Evolutionary conservation across 306 rosid genomes (phyloP).

Genomic region (Vicia sativa): DNA sequence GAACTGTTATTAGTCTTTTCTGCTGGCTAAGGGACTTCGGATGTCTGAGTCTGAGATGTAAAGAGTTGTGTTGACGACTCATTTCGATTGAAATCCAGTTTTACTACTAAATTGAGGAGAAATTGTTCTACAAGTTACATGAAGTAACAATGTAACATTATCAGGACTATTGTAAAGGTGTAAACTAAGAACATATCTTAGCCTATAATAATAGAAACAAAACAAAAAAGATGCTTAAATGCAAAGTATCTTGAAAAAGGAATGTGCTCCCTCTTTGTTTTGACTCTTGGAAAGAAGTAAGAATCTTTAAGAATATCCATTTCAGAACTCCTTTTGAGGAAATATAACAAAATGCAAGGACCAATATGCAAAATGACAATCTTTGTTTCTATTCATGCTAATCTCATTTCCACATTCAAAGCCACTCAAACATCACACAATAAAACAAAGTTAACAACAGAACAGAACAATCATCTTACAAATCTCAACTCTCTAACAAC

Average conservation of each 20-base stretch:
- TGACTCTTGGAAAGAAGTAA: constrained; percentile 1
- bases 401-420: constrained; percentile 53
- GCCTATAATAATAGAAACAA: background rate
- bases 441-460: constrained; percentile 37
- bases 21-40: too few relatives aligned
- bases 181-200: too few relatives aligned
- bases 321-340: constrained; percentile 7
- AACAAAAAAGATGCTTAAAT: constrained; percentile 20
- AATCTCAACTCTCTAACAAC: constrained; percentile 29
- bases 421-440: constrained; percentile 51
- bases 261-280: constrained; percentile 37
- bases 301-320: constrained; percentile 44
- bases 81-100: too few relatives aligned
- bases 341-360: constrained; percentile 17
- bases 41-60: too few relatives aligned
- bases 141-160: too few relatives aligned
- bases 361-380: constrained; percentile 29
- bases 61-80: too few relatives aligned
- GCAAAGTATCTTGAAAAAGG: constrained; percentile 31
- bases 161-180: too few relatives aligned
- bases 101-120: too few relatives aligned
- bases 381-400: constrained; percentile 23
- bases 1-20: background rate
- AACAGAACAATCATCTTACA: constrained; percentile 16
- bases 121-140: too few relatives aligned